Evolutionary conservation across 768 basidiomycete genomes (phyloP), one percentile per base, ranked within the genome.

Genomic region (Chalciporus sphaerocephalus): DNA sequence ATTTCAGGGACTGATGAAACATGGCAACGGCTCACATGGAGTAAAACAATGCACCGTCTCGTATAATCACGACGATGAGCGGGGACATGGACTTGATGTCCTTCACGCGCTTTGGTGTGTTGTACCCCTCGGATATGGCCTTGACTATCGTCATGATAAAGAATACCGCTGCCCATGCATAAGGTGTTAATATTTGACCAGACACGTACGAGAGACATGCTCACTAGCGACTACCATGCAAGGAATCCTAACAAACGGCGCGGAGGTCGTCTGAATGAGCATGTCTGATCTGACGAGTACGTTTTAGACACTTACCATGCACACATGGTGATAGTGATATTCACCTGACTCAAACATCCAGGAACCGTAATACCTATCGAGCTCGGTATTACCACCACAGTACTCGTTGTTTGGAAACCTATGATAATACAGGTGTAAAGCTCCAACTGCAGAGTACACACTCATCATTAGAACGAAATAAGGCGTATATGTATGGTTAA

Each of bases 151-250:
- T 42, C 46, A 47, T 42, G 3, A 7, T 20, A 17, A 47, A 42
- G 40, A 47, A 42, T 5, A 40, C 35, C 10, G 46, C 46, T 47
- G 20, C 17, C n/a, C 22, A 10, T 16, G 20, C 18, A 6, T 37
- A 9, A 20, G 34, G 24, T 15, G 3, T 22, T 20, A 10, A n/a
- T n/a, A n/a, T n/a, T n/a, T n/a, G n/a, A n/a, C n/a, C n/a, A n/a
- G n/a, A n/a, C n/a, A n/a, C n/a, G n/a, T n/a, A 13, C 5, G n/a
- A 10, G 22, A n/a, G 18, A 17, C 5, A 4, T 17, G 4, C 46
- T 47, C 32, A 47, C 46, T 47, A 15, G 46, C 46, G 35, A 47
- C 28, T 16, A 37, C 34, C 46, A 47, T 42, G 25, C 40, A 47
- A 6, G 46, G 46, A 2, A 47, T 13, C 46, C 46, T 43, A 21